Percentiles rank a stretch among this genome's conserved stretches.
Evolutionary conservation across 306 rosid species (phyloP).

Genomic region (Sophora flavescens): DNA sequence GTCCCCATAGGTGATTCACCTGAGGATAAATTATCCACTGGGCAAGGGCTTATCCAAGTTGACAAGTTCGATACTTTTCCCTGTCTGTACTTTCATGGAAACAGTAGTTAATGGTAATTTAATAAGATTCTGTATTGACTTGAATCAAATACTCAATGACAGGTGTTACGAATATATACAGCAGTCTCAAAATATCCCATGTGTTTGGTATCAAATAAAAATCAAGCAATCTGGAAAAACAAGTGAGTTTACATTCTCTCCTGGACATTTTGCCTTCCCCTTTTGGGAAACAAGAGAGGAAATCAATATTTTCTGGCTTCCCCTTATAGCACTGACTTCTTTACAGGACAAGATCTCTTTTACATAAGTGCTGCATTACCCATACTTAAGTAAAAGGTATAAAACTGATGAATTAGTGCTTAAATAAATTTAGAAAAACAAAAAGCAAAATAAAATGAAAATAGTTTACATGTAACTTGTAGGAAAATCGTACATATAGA

Average conservation of each 20-base stretch:
- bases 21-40: slow-evolving; percentile 85
- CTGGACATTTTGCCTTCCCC: slow-evolving; percentile 33
- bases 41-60: slow-evolving; percentile 98
- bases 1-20: slow-evolving; percentile 75
- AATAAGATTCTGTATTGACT: slow-evolving; percentile 36
- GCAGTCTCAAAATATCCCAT: slow-evolving; percentile 70
- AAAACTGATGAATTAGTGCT: neutral
- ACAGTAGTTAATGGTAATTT: slow-evolving; percentile 36
- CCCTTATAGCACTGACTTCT: slow-evolving; percentile 27
- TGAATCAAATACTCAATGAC: slow-evolving; percentile 46
- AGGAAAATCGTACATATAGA: slow-evolving; percentile 21
- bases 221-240: slow-evolving; percentile 81
- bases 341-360: slow-evolving; percentile 24
- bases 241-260: slow-evolving; percentile 66
- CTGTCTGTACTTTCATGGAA: slow-evolving; percentile 41
- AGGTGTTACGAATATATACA: slow-evolving; percentile 87
- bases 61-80: slow-evolving; percentile 74
- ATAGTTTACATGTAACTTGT: slow-evolving; percentile 13
- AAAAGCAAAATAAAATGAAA: neutral
- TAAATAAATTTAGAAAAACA: slow-evolving; percentile 18
- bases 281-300: slow-evolving; percentile 38
- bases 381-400: slow-evolving; percentile 4
- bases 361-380: slow-evolving; percentile 8
- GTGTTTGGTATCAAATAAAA: slow-evolving; percentile 79
- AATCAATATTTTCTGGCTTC: slow-evolving; percentile 27